These are phyloP conservation scores for Incumbomyces delicatus DNA, from an alignment of 2,329 filamentous ascomycete species.

Conservation along the genomic window DNA sequence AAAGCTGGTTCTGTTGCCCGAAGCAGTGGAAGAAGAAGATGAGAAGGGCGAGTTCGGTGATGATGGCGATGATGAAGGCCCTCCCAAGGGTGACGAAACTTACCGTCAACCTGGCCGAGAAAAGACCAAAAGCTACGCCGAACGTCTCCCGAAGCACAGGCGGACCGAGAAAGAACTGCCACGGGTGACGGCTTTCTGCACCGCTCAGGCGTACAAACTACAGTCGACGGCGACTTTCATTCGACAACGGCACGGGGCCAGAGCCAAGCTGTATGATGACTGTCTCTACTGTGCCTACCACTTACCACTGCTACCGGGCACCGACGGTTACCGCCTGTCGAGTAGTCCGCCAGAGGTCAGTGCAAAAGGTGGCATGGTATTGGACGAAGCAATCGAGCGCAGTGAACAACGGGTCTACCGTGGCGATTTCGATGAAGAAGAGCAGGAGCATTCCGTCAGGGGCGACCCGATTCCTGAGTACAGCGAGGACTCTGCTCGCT, in stretches of 20 bases:
- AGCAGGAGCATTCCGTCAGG: conserved; percentile 41
- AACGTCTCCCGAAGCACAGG: conserved; percentile 79
- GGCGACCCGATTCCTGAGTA: conserved; percentile 24
- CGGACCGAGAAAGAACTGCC: conserved; percentile 72
- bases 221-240: conserved; percentile 81
- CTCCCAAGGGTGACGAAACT: conserved; percentile 50
- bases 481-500: conserved; percentile 24
- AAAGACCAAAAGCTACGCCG: conserved; percentile 79
- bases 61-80: conserved; percentile 41
- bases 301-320: conserved; percentile 73
- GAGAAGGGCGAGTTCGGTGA: conserved; percentile 53
- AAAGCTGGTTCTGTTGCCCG: conserved; percentile 89
- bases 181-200: conserved; percentile 90
- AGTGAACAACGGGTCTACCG: conserved; percentile 84
- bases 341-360: conserved; percentile 89
- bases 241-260: conserved; percentile 74
- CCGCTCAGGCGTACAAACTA: conserved; percentile 85
- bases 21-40: conserved; percentile 51
- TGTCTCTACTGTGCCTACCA: conserved; percentile 95
- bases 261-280: conserved; percentile 95
- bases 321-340: conserved; percentile 75
- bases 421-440: conserved; percentile 79
- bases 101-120: conserved; percentile 50
- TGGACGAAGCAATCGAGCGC: conserved; percentile 92
- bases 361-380: conserved; percentile 79